Percentiles rank a stretch among this genome's conserved stretches.
These are phyloP conservation scores for Elaeis oleifera DNA, from an alignment of 202 grass and related monocot species.

Conservation along the genomic window DNA sequence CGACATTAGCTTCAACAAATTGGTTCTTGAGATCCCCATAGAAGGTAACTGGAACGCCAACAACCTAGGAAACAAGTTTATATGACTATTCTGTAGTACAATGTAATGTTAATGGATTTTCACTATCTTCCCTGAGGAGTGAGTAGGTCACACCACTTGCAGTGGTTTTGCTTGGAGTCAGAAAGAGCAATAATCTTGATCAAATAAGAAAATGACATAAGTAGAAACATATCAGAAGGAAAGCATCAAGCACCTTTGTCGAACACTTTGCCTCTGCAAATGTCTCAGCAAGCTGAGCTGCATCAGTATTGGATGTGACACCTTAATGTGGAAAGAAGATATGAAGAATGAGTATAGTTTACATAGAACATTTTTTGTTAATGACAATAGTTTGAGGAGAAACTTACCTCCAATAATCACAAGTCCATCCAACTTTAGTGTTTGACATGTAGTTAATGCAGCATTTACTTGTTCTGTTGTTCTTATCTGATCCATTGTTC, in stretches of 20 bases:
- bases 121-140: no score
- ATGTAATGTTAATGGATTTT: no score
- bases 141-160: no score
- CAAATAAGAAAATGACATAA: neutral
- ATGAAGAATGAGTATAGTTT: neutral
- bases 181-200: slow-evolving; percentile 1
- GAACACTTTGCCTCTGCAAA: slow-evolving; percentile 14
- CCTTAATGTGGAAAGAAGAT: slow-evolving; percentile 3
- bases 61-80: neutral
- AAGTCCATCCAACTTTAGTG: slow-evolving; percentile 13
- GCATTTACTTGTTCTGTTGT: slow-evolving; percentile 11
- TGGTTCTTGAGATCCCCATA: slow-evolving; percentile 18
- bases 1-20: slow-evolving; percentile 20
- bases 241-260: slow-evolving; percentile 6
- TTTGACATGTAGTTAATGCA: slow-evolving; percentile 5
- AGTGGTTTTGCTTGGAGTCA: neutral
- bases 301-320: slow-evolving; percentile 14
- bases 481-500: slow-evolving; percentile 12
- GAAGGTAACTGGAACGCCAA: slow-evolving; percentile 11
- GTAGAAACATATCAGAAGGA: neutral
- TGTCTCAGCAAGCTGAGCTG: slow-evolving; percentile 18
- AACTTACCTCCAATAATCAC: slow-evolving; percentile 17
- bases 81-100: no score
- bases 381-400: neutral
- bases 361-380: no score